Evolutionary conservation across 306 rosid species (phyloP).

Genomic region (Vicia sativa): DNA sequence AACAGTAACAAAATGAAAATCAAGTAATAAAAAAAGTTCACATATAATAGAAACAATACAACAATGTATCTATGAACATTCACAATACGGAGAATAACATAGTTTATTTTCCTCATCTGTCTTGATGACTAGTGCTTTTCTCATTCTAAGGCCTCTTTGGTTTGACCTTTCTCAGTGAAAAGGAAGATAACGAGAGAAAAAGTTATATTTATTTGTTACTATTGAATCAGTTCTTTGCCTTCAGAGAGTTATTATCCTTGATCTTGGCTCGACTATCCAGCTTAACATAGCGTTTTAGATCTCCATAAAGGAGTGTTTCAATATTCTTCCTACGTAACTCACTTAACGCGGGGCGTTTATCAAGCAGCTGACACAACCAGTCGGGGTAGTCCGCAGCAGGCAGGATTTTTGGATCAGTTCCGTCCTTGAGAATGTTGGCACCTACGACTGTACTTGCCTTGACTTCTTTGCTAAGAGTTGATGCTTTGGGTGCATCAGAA

Average conservation of each 20-base stretch:
- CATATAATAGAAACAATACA: background rate
- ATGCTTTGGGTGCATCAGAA: slow-evolving; percentile 68
- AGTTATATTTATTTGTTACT: background rate
- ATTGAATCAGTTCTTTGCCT: slow-evolving; percentile 64
- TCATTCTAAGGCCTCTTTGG: background rate
- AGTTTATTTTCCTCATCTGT: background rate
- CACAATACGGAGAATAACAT: background rate
- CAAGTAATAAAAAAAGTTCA: background rate
- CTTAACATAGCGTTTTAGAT: slow-evolving; percentile 75
- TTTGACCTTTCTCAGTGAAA: background rate
- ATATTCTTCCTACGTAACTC: slow-evolving; percentile 65
- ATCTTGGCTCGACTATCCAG: slow-evolving; percentile 77
- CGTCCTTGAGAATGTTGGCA: slow-evolving; percentile 82
- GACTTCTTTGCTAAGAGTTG: slow-evolving; percentile 76
- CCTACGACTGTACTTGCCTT: slow-evolving; percentile 79
- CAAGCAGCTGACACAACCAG: slow-evolving; percentile 76
- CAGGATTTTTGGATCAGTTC: slow-evolving; percentile 70
- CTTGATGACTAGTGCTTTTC: background rate
- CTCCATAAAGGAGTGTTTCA: slow-evolving; percentile 58
- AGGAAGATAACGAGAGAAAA: background rate
- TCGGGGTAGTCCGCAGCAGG: slow-evolving; percentile 77
- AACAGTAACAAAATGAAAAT: background rate
- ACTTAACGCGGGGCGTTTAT: slow-evolving; percentile 72
- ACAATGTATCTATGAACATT: background rate
- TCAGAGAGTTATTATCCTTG: slow-evolving; percentile 72